phyloP scores from a whole-genome alignment of 805 yeast species.

The Ogataea degrootiae region DNA sequence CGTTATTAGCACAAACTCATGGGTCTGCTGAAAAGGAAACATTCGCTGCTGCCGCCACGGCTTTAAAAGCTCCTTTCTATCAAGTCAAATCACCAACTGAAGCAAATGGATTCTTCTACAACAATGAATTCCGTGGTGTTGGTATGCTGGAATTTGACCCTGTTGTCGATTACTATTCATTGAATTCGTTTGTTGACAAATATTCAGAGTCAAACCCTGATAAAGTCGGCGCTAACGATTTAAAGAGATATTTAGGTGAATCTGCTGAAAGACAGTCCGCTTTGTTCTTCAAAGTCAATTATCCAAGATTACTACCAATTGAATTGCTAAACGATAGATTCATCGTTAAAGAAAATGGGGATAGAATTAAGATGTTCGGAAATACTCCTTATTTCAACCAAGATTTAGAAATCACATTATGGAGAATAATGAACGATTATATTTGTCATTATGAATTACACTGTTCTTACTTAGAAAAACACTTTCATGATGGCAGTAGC shows the following conservation, averaged over 20 bases:
- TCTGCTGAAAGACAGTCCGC: constrained; percentile 25
- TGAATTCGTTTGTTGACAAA: constrained; percentile 19
- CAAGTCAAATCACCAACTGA: constrained; percentile 42
- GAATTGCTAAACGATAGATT: constrained; percentile 23
- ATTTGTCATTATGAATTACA: constrained; percentile 24
- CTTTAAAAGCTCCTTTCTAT: constrained; percentile 36
- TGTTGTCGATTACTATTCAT: constrained; percentile 33
- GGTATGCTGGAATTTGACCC: constrained; percentile 55
- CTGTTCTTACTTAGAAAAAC: constrained; percentile 24
- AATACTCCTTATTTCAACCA: constrained; percentile 16
- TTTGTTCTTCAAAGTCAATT: constrained; percentile 30
- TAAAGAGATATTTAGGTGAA: constrained; percentile 15
- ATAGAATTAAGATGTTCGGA: constrained; percentile 25
- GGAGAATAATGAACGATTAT: constrained; percentile 31
- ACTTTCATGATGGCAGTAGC: constrained; percentile 15
- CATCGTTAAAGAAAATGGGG: constrained; percentile 30
- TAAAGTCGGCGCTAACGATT: constrained; percentile 12
- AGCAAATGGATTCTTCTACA: constrained; percentile 43
- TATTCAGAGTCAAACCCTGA: constrained; percentile 17
- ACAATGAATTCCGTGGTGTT: constrained; percentile 37
- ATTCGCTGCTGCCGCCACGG: constrained; percentile 46
- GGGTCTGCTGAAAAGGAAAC: constrained; percentile 51
- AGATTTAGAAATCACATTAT: constrained; percentile 22
- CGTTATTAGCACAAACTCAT: constrained; percentile 34
- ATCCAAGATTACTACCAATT: constrained; percentile 28